These are phyloP conservation scores for Lachancea mirantina DNA, from an alignment of 805 yeast species.

Conservation along the genomic window DNA sequence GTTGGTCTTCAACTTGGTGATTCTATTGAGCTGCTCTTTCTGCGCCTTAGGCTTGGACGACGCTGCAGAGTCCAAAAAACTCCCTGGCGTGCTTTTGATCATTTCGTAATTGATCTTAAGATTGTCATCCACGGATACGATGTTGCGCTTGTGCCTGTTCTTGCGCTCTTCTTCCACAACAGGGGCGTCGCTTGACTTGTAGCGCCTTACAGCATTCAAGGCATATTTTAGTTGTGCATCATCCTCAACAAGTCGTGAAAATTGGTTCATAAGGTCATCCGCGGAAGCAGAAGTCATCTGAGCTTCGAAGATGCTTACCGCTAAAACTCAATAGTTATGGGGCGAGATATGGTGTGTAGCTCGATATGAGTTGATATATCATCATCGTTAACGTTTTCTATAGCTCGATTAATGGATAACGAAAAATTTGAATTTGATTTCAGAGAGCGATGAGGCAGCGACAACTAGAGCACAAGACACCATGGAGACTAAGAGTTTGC, in stretches of 20 bases:
- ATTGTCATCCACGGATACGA: slow-evolving; percentile 28
- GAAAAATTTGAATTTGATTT: too few species aligned
- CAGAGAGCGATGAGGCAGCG: slow-evolving; percentile 7
- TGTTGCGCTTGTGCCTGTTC: slow-evolving; percentile 23
- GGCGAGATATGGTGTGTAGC: too few species aligned
- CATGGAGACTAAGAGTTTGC: slow-evolving; percentile 13
- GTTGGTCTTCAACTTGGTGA: slow-evolving; percentile 10
- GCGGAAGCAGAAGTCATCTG: too few species aligned
- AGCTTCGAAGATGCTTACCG: slow-evolving; percentile 1
- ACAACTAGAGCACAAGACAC: background rate
- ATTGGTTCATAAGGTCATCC: slow-evolving; percentile 4
- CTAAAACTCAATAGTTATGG: too few species aligned
- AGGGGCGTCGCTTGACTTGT: slow-evolving; percentile 6
- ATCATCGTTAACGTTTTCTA: too few species aligned
- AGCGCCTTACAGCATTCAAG: slow-evolving; percentile 9
- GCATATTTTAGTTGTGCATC: slow-evolving; percentile 15
- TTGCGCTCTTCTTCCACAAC: slow-evolving; percentile 10
- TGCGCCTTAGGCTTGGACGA: slow-evolving; percentile 4
- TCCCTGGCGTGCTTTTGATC: slow-evolving; percentile 30
- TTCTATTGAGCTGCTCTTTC: slow-evolving; percentile 7
- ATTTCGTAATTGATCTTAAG: slow-evolving; percentile 30
- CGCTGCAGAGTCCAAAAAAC: slow-evolving; percentile 10
- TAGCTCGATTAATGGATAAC: too few species aligned
- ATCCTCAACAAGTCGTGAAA: slow-evolving; percentile 5
- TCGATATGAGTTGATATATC: too few species aligned